Base-by-base conservation (phyloP, 108 stramenopile species). In the Pseudonitzschia multiseries region DNA sequence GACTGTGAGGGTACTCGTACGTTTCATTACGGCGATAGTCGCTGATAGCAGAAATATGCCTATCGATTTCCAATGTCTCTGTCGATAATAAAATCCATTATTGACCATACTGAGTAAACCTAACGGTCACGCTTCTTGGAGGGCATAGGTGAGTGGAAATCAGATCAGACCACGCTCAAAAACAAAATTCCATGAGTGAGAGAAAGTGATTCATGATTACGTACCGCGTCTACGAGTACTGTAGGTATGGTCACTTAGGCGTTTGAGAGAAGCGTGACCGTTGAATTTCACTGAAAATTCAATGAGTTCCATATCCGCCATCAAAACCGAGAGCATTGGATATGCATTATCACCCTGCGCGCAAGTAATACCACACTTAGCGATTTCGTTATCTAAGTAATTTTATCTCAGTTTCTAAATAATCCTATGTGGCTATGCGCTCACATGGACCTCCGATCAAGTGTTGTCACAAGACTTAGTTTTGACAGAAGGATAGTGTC, bases 401-500 rank as follows among this genome's bases (percentile, higher is more conserved):
- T 24, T 48, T 22, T 26, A 56, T 24, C 24, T 26, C 26, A 2
- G 2, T 10, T 56, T 20, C 24, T 56, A 56, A 56, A 26, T 56
- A 24, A 56, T 56, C 22, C 17, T 56, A 56, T 26, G 21, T 56
- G 21, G 54, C 22, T 56, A 56, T 56, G 24, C 54, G 21, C 54
- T 24, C 26, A 56, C 54, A 24, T 20, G 10, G 22, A 22, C 54
- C 26, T 10, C 54, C 54, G 54, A 56, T 56, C 26, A 6, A 56
- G 9, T 56, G 21, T 24, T 56, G 54, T 56, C 54, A 56, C 54
- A 56, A 56, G 54, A 56, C 46, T 48, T 48, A 48, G 46, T 48
- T 48, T 48, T 10, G 8, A 48, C 4, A 18, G 46, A 48, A 48
- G 10, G 46, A 48, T 48, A 48, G 46, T 14, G 46, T 48, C 2